Percentiles rank a stretch among this genome's conserved stretches.
These are phyloP conservation scores for Psidium friedrichsthalianum DNA, from an alignment of 345 rosid species.

Conservation along the genomic window DNA sequence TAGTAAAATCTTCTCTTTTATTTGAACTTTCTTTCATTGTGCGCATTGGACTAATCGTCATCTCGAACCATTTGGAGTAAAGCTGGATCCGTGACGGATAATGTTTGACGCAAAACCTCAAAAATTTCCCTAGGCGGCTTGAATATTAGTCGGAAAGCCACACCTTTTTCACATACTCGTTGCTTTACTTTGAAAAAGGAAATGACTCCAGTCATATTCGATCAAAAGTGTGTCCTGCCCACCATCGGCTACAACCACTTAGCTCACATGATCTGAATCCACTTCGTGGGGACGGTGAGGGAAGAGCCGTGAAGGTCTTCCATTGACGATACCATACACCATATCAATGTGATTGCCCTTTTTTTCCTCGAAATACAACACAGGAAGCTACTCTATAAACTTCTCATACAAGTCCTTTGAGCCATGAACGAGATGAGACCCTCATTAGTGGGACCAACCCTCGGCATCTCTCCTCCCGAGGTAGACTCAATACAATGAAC, in stretches of 20 bases:
- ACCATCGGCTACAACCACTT: background rate
- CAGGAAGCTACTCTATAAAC: background rate
- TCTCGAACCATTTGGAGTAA: background rate
- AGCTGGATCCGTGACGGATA: background rate
- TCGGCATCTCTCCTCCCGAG: background rate
- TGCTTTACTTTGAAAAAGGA: background rate
- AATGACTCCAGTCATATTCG: background rate
- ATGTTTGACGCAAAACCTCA: background rate
- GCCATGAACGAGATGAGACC: background rate
- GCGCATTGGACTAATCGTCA: background rate
- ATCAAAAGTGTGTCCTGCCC: background rate
- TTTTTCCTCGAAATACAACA: background rate
- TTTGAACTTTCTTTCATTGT: background rate
- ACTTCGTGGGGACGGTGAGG: too few species aligned
- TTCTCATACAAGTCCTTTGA: background rate
- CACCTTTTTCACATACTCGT: background rate
- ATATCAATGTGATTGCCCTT: too few species aligned
- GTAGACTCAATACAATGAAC: too few species aligned
- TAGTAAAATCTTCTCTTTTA: background rate
- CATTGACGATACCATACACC: background rate
- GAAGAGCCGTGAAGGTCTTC: too few species aligned
- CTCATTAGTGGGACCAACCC: background rate
- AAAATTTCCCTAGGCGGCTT: background rate
- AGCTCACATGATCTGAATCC: background rate
- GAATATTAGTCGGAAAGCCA: background rate